A percentile compares a stretch with the other conserved stretches of the same genome.
These are phyloP conservation scores for Coemansia sp. DNA, from an alignment of 192 early-diverging fungal genomes.

Conservation along the genomic window DNA sequence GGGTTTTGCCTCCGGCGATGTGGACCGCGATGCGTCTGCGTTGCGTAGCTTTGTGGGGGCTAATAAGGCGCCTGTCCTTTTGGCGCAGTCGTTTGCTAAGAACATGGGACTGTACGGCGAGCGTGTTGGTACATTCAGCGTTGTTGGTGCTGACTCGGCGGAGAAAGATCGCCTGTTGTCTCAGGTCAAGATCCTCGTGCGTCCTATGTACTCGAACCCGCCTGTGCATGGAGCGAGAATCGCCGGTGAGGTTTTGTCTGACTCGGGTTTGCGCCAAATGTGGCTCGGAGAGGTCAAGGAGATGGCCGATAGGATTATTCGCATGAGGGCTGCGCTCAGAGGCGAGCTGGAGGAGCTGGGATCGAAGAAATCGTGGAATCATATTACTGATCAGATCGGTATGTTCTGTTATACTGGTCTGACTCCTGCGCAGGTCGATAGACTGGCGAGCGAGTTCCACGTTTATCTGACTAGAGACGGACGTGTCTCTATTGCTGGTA, in stretches of 20 bases:
- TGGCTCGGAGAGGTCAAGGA: constrained; percentile 91
- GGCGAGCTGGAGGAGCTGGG: constrained; percentile 80
- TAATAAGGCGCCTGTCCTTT: constrained; percentile 71
- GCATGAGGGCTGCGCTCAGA: constrained; percentile 82
- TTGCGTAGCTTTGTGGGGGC: constrained; percentile 88
- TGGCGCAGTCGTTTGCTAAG: constrained; percentile 98
- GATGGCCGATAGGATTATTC: constrained; percentile 98
- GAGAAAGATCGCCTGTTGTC: constrained; percentile 84
- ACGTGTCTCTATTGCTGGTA: constrained; percentile 96
- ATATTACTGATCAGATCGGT: constrained; percentile 95
- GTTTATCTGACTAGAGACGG: constrained; percentile 95
- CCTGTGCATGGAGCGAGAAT: constrained; percentile 95
- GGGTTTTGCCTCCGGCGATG: constrained; percentile 96
- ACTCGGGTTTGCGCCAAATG: constrained; percentile 72
- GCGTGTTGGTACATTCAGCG: constrained; percentile 89
- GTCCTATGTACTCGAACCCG: constrained; percentile 99
- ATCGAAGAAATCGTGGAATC: constrained; percentile 81
- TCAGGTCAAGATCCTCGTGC: constrained; percentile 95
- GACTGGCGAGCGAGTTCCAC: constrained; percentile 80
- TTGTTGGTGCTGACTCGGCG: constrained; percentile 73
- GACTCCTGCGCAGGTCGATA: constrained; percentile 84
- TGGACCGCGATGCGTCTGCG: constrained; percentile 88
- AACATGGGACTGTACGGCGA: constrained; percentile 99
- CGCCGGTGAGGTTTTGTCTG: constrained; percentile 83
- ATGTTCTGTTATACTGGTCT: constrained; percentile 99